Base-by-base conservation (phyloP, 106 monocot genomes). In the Cymbidium sinense region DNA sequence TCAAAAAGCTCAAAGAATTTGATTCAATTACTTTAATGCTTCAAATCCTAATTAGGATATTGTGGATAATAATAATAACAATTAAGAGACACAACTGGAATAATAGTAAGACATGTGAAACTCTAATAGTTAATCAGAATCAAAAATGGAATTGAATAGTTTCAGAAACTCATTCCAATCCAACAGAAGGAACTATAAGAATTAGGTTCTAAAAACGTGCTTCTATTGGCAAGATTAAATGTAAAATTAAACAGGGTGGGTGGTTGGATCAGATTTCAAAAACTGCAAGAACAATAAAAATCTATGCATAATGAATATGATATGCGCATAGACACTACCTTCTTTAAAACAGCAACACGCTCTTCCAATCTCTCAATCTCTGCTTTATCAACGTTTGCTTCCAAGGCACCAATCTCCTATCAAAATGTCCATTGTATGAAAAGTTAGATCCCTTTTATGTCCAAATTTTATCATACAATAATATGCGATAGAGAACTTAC, bases 341-440 rank as follows among this genome's bases (percentile, higher is more conserved):
- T 93, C 82, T 88, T 81, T 36, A 96, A 52, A 27, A 50, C 73
- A 34, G 91, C 83, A 43, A 69, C 89, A 54, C 81, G 87, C 43
- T 79, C 87, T 83, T 96, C 93, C 76, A 96, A 76, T 55, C 85
- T 89, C 77, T 89, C 83, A 19, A 91, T 84, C 71, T 91, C 92
- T 73, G 77, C 58, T 43, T 81, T 77, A 83, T 89, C 89, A 43
- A 47, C 61, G 64, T 74, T 77, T 2, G 74, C 31, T 72, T 88
- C 89, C 72, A 79, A 39, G n/a, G 27, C 20, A 27, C 78, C 82
- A 7, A 17, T 78, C 44, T 88, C 92, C 92, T 95, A 64, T 50
- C 33, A 51, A 41, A 74, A 34, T 30, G 29, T 50, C 21, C 37
- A 36, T n/a, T 37, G 18, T n/a, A 71, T 71, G 71, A 39, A 71